A percentile compares a stretch with the other conserved stretches of the same genome.
Evolutionary conservation across 768 basidiomycete genomes (phyloP).

Genomic region (Panellus pusillus): DNA sequence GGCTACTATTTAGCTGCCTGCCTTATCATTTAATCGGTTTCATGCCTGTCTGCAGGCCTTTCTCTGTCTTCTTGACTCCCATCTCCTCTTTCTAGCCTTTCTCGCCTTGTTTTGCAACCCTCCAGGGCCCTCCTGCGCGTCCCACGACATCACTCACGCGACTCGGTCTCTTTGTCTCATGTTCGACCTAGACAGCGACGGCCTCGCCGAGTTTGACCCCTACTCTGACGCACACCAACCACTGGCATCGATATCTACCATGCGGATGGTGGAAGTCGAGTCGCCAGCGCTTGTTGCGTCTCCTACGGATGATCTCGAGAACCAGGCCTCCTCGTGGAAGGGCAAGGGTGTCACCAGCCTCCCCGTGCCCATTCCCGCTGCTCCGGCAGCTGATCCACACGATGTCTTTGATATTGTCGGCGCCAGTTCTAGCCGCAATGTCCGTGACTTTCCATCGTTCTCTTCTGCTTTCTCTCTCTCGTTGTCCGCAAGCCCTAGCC

Average conservation of each 20-base stretch:
- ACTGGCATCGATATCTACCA: slow-evolving; percentile 2
- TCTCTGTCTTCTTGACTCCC: not conserved
- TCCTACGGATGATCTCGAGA: slow-evolving; percentile 15
- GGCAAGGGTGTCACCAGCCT: slow-evolving; percentile 53
- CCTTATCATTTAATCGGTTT: slow-evolving; percentile 6
- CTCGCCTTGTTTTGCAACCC: not conserved
- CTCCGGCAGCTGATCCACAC: slow-evolving; percentile 32
- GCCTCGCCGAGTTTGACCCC: slow-evolving; percentile 19
- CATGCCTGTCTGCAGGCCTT: not conserved
- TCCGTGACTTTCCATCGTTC: slow-evolving; percentile 25
- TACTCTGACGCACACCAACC: slow-evolving; percentile 8
- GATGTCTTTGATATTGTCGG: slow-evolving; percentile 40
- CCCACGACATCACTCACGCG: not conserved
- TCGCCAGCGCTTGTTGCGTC: slow-evolving; percentile 8
- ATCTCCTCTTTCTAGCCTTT: not conserved
- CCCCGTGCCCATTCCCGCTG: slow-evolving; percentile 49
- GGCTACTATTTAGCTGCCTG: not conserved
- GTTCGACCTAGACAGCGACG: slow-evolving; percentile 20
- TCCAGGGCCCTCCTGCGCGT: not conserved
- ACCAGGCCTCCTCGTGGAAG: slow-evolving; percentile 35
- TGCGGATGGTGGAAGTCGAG: slow-evolving; percentile 10
- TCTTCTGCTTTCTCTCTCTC: slow-evolving; percentile 1
- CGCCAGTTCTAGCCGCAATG: slow-evolving; percentile 25
- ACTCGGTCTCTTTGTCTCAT: slow-evolving; percentile 6
- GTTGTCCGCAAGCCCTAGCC: not conserved